Evolutionary conservation across 2,329 filamentous ascomycete genomes (phyloP).

Genomic region (Cladosporium sp.): DNA sequence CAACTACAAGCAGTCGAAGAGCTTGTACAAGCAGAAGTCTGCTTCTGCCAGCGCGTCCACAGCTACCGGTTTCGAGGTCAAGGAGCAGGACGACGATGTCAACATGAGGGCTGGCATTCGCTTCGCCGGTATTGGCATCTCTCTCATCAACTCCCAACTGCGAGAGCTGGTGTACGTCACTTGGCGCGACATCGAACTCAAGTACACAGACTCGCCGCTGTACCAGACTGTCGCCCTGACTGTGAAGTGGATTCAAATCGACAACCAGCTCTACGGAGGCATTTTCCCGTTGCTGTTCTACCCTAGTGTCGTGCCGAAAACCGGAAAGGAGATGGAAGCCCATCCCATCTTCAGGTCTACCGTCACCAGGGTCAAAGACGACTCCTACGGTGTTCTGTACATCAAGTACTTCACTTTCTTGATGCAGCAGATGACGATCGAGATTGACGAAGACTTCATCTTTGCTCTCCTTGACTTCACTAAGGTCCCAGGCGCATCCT

Average conservation of each 20-base stretch:
- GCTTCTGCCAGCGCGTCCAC: conserved; percentile 53
- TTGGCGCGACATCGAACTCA: conserved; percentile 83
- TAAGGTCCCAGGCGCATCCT: conserved; percentile 85
- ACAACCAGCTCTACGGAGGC: conserved; percentile 96
- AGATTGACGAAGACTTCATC: conserved; percentile 97
- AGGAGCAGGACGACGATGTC: conserved; percentile 80
- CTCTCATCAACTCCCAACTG: conserved; percentile 85
- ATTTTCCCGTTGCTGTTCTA: conserved; percentile 98
- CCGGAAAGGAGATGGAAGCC: conserved; percentile 90
- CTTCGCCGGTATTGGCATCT: conserved; percentile 86
- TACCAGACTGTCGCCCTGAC: conserved; percentile 89
- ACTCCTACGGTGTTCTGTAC: conserved; percentile 95
- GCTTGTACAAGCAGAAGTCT: conserved; percentile 73
- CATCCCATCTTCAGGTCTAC: conserved; percentile 92
- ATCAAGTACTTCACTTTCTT: conserved; percentile 96
- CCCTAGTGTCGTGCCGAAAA: conserved; percentile 95
- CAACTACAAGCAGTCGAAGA: conserved; percentile 90
- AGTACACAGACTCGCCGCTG: conserved; percentile 86
- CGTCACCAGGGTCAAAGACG: conserved; percentile 93
- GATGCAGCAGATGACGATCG: conserved; percentile 95
- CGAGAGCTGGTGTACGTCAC: conserved; percentile 93
- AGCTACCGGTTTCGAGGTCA: conserved; percentile 82
- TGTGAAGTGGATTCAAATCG: conserved; percentile 98
- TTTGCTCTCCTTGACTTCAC: conserved; percentile 93
- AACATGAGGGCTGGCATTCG: conserved; percentile 87